Base-by-base conservation (phyloP, 352 stramenopile genomes). In the Aphanomyces stellatus region DNA sequence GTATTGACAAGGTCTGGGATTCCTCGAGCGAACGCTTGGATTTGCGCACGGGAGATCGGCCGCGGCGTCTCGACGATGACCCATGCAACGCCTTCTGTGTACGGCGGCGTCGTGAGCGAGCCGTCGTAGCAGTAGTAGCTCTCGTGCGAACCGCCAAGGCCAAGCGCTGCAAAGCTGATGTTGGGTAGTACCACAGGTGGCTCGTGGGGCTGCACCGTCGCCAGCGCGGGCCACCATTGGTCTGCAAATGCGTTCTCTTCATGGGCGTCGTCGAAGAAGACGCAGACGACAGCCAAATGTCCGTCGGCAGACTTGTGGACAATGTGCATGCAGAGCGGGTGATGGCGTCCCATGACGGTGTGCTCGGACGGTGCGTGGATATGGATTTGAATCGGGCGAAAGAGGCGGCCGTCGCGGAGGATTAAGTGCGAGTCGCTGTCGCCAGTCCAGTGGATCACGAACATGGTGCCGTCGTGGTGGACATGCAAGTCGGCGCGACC, bases 21-120 rank as follows among this genome's bases (percentile, higher is more conserved):
- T n/a, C n/a, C n/a, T n/a, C n/a, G n/a, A n/a, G n/a, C n/a, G n/a
- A n/a, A n/a, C n/a, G n/a, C n/a, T 27, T 76, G 70, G 22, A 90
- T 69, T 69, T 90, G 82, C 57, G 76, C 73, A 1, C 43, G 35
- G 0, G 80, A 88, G 0, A 75, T 76, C 53, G 86, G 73, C 11
- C 76, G 72, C 30, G 80, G 73, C 25, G 86, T 72, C 35, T 71
- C 61, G 41, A 81, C 69, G 4, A 90, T 73, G 68, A 85, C 70
- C 82, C 82, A 90, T 69, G 85, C 69, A 35, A 90, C 82, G 8
- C 79, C 79, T 62, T 90, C 82, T 13, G 77, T 75, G 75, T 85
- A 90, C 22, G 82, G 82, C 10, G 82, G 78, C 10, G 82, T 90
- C 22, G 82, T 90, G n/a, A 90, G 72, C 41, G 80, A 88, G 11